Evolutionary conservation across 352 stramenopile genomes (phyloP), one percentile per base, ranked within the genome.

Genomic region (Globisporangium rhizosaccharum): DNA sequence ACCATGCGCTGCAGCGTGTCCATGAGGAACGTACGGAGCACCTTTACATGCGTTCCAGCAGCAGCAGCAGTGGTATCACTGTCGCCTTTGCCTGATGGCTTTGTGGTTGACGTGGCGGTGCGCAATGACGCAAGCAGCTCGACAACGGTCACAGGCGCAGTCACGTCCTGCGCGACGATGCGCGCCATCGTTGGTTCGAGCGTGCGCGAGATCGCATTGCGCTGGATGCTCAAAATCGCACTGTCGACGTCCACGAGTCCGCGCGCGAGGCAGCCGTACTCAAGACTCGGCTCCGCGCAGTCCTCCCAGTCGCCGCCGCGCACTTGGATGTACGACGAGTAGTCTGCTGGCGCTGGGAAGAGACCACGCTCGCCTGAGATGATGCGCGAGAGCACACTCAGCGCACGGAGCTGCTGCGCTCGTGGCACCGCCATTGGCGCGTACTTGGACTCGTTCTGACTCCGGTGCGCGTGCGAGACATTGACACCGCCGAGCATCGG

Each of bases 401-500:
- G 62, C 20, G 73, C 79, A 37, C 63, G 56, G 2, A 70, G 23
- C 50, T 89, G 79, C 20, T 68, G 73, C 3, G 41, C 45, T 33
- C 66, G 71, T 0, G 75, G 55, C 2, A 89, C 48, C n/a, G 70
- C 72, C 9, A 55, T 26, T 1, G 78, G 62, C 0, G 60, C 54
- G 47, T 83, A 87, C 14, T 49, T 39, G 9, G 39, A 62, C 62
- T 87, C 71, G 3, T 55, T 59, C 1, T 66, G 62, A 9, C 57
- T 45, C 41, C 63, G 68, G 45, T 92, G 79, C 17, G 79, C 74
- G 51, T 88, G 71, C 7, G 79, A 88, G 26, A 79, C 65, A 45
- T 90, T 82, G 36, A 83, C 71, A 25, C 77, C 76, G 7, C 82
- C 82, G 2, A 92, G 63, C 63, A 87, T 65, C 6, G 76, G 74